Evolutionary conservation across 768 basidiomycete species (phyloP), one percentile per base, ranked within the genome.

Genomic region (Baorangia bicolor): DNA sequence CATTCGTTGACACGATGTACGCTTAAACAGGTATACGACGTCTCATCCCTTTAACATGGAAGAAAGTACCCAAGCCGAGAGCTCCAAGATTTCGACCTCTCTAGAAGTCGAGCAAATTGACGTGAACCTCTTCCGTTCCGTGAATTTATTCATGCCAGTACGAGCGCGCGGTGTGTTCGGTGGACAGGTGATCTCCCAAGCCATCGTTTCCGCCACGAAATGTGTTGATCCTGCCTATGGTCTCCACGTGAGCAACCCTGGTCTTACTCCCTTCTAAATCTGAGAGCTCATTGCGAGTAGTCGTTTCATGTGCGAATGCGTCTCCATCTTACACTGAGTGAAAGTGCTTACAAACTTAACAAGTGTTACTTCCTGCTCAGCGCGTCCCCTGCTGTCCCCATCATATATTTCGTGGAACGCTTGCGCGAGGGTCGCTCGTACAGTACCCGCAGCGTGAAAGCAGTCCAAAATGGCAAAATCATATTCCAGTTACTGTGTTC

Each of bases 161-260:
- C 72, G 77, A 18, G 79, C 81, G 16, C 78, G 92, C 45, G 90
- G 91, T 16, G 90, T 91, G 14, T 94, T 90, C 63, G 92, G 92
- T 57, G 92, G 92, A 75, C 90, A 93, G 71, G 92, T 94, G 54
- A 92, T 94, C 60, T 91, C 88, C 35, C 92, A 94, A 65, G 92
- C 91, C 5, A 74, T 94, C 28, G 87, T 91, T 13, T 81, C 89
- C 3, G 92, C 92, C 1, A 91, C 89, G 14, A 86, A 85, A 56
- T 84, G 85, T 49, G 88, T 94, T 0, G 75, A 83, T 41, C 76
- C 84, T 12, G 77, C 73, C 16, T 90, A 81, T 69, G 81, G 79
- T 25, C 71, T 92, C 30, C 89, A 94, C 74, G 91, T 92, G 65
- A 76, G 90, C 71, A 20, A 14, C 21, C 4, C 9, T 37, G 21